Conservation (phyloP, 352 stramenopile genomes). For the Pythium angustatum region DNA sequence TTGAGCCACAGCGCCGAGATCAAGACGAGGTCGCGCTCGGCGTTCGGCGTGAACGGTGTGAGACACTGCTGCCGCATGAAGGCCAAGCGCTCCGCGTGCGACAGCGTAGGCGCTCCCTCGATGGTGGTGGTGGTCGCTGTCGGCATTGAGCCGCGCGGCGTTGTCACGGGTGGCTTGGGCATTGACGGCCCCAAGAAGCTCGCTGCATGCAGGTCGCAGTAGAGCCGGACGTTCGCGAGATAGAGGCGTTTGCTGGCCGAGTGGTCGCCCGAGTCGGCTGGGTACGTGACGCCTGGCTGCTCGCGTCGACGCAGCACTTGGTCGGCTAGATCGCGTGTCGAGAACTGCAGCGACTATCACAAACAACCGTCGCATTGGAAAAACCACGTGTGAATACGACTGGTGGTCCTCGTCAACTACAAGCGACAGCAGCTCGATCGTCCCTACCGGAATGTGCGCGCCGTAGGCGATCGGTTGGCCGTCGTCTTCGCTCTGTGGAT, state of each 20-base stretch:
- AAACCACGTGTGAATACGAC: no score
- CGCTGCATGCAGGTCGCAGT: slow-evolving; percentile 55
- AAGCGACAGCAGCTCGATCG: not conserved
- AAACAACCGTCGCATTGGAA: no score
- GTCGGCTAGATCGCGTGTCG: slow-evolving; percentile 49
- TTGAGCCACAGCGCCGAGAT: slow-evolving; percentile 63
- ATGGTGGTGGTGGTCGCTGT: not conserved
- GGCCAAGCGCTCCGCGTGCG: slow-evolving; percentile 8
- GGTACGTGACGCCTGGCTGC: slow-evolving; percentile 53
- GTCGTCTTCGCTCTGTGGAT: slow-evolving; percentile 42
- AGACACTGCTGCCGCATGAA: slow-evolving; percentile 40
- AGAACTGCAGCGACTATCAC: slow-evolving; percentile 51
- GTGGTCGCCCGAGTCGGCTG: slow-evolving; percentile 24
- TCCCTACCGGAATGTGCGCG: slow-evolving; percentile 47
- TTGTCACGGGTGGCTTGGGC: not conserved
- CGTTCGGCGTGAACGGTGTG: slow-evolving; percentile 34
- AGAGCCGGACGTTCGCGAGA: slow-evolving; percentile 60
- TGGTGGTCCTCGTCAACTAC: not conserved
- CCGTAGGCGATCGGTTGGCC: slow-evolving; percentile 55
- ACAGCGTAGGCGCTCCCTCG: not conserved
- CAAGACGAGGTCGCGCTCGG: slow-evolving; percentile 47
- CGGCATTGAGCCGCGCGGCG: not conserved
- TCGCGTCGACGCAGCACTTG: slow-evolving; percentile 64
- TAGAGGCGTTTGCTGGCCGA: slow-evolving; percentile 58
- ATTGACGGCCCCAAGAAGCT: slow-evolving; percentile 19